phyloP scores from a whole-genome alignment of 2,329 filamentous ascomycete species.

The Emmonsia crescens region DNA sequence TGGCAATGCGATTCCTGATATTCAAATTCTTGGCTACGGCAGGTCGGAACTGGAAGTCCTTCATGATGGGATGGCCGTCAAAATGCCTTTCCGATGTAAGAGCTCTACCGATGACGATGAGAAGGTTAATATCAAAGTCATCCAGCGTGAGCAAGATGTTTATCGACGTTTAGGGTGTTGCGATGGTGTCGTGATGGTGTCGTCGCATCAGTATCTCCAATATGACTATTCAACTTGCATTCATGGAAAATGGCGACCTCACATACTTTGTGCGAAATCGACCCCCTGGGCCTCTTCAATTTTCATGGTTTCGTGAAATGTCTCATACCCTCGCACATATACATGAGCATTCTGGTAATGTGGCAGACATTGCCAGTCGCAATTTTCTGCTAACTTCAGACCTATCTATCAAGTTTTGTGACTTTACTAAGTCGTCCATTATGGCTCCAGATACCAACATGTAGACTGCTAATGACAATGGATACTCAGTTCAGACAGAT shows the following conservation, averaged over 20 bases:
- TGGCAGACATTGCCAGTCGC: conserved; percentile 11
- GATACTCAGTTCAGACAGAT: conserved; percentile 8
- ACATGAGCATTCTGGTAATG: conserved; percentile 11
- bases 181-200: conserved; percentile 9
- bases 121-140: conserved; percentile 10
- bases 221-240: conserved; percentile 13
- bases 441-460: conserved; percentile 2
- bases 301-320: conserved; percentile 12
- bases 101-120: conserved; percentile 13
- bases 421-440: conserved; percentile 18
- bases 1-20: conserved; percentile 10
- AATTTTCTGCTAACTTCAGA: conserved; percentile 14
- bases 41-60: conserved; percentile 6
- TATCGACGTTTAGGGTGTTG: conserved; percentile 12
- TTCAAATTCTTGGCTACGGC: conserved; percentile 13
- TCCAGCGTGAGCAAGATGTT: conserved; percentile 16
- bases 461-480: conserved; percentile 5
- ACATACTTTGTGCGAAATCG: conserved; percentile 8
- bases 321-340: conserved; percentile 10
- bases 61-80: conserved; percentile 13
- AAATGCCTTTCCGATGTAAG: conserved; percentile 12
- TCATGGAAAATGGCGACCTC: conserved; percentile 16
- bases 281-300: conserved; percentile 1
- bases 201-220: conserved; percentile 12
- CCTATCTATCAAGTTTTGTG: conserved; percentile 20